Evolutionary conservation across 139 green algal genomes (phyloP).

Genomic region (Closterium sp.): DNA sequence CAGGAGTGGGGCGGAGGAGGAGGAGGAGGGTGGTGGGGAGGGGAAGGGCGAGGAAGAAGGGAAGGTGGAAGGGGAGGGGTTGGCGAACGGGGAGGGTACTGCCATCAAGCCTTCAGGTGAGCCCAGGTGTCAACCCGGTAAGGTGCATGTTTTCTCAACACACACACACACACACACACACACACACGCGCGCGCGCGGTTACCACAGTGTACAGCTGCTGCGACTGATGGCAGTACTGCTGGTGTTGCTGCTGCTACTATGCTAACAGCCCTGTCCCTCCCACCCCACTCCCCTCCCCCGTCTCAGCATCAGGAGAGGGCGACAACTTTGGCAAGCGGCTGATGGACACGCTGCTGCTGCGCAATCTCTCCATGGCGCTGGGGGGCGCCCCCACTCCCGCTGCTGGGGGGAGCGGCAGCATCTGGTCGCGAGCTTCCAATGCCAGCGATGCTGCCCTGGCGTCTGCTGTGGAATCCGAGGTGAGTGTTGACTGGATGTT

Average conservation of each 20-base stretch:
- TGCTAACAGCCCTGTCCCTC: background rate
- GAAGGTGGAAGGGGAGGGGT: background rate
- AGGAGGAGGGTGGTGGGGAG: background rate
- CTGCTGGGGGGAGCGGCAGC: background rate
- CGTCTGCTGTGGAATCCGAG: background rate
- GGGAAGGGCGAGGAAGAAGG: background rate
- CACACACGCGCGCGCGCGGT: no score
- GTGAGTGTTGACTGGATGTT: no score
- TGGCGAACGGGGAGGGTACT: background rate
- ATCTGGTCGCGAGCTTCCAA: background rate
- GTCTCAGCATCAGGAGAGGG: no score
- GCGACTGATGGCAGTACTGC: no score
- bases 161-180: no score
- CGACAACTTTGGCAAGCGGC: background rate
- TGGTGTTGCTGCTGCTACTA: background rate
- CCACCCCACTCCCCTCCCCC: background rate
- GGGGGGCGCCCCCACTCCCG: background rate
- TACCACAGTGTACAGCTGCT: no score
- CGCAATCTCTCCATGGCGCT: slow-evolving; percentile 1
- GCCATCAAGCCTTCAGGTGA: background rate
- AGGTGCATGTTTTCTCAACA: no score
- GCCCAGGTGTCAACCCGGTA: no score
- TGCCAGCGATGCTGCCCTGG: background rate
- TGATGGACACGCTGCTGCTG: slow-evolving; percentile 42
- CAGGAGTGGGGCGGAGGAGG: background rate